A percentile compares a stretch with the other conserved stretches of the same genome.
Conservation (phyloP, 2,329 filamentous ascomycete genomes). For the Rachicladosporium sp. region DNA sequence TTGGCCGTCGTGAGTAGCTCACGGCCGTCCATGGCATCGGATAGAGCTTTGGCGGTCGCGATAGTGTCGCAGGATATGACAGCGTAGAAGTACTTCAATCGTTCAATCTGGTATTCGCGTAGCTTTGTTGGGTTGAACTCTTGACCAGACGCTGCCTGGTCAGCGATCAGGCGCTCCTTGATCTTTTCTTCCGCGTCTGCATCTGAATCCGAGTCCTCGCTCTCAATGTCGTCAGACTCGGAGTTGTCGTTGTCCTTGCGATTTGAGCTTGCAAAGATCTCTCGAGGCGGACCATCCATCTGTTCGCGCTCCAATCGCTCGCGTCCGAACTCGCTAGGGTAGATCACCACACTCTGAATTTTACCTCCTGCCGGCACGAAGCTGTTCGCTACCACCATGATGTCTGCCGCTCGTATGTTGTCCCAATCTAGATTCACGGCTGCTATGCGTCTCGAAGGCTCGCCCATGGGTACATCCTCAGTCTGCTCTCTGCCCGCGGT, state of each 20-base stretch:
- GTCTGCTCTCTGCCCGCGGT: constrained; percentile 54
- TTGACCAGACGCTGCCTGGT: constrained; percentile 56
- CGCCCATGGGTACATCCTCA: constrained; percentile 62
- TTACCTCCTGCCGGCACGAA: constrained; percentile 65
- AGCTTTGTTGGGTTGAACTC: constrained; percentile 86
- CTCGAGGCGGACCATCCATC: constrained; percentile 77
- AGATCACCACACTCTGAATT: constrained; percentile 69
- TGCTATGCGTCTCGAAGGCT: constrained; percentile 73
- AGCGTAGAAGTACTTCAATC: constrained; percentile 89
- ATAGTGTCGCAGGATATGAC: constrained; percentile 73
- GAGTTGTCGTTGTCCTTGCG: constrained; percentile 28
- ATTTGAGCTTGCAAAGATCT: constrained; percentile 56
- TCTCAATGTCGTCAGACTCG: constrained; percentile 19
- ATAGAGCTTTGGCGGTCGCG: constrained; percentile 67
- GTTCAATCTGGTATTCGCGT: constrained; percentile 83
- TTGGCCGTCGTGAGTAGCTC: constrained; percentile 95
- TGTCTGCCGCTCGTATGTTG: constrained; percentile 75
- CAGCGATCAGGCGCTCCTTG: constrained; percentile 62
- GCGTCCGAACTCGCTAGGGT: constrained; percentile 89
- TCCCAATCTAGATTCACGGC: constrained; percentile 98
- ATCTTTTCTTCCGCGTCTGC: constrained; percentile 62
- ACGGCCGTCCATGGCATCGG: constrained; percentile 81
- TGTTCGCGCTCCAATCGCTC: constrained; percentile 88
- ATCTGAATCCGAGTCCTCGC: constrained; percentile 42
- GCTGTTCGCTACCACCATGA: constrained; percentile 83